These are phyloP conservation scores for Phaeosphaeria sp. DNA, from an alignment of 2,329 filamentous ascomycete species.

Conservation along the genomic window DNA sequence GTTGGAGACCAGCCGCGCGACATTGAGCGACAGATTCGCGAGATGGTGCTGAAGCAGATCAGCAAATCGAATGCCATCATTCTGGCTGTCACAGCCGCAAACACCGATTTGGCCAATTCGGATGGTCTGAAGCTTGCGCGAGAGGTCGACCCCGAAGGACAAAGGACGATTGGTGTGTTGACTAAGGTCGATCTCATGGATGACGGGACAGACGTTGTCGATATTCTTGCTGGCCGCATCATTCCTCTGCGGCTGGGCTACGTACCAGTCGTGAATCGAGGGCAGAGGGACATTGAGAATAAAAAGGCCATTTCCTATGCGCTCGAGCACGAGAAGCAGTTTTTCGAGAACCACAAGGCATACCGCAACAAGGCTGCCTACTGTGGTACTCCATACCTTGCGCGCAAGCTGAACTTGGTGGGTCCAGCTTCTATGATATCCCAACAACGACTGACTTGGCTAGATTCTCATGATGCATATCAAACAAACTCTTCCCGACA, in stretches of 20 bases:
- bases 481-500: constrained; percentile 98
- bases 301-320: constrained; percentile 92
- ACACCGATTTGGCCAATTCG: constrained; percentile 98
- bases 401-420: constrained; percentile 90
- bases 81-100: constrained; percentile 92
- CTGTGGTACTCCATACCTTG: constrained; percentile 96
- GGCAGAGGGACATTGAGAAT: constrained; percentile 97
- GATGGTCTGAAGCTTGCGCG: constrained; percentile 95
- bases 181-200: constrained; percentile 99
- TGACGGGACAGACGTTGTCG: constrained; percentile 95
- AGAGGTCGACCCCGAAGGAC: constrained; percentile 96
- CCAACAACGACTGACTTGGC: constrained; percentile 28
- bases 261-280: constrained; percentile 96
- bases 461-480: constrained; percentile 99
- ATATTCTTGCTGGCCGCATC: constrained; percentile 96
- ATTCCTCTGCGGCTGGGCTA: constrained; percentile 95
- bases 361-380: constrained; percentile 99
- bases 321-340: constrained; percentile 91
- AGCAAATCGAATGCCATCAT: constrained; percentile 98
- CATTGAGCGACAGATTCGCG: constrained; percentile 94
- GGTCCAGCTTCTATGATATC: constrained; percentile 15
- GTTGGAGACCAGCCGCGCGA: constrained; percentile 96
- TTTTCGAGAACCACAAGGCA: constrained; percentile 98
- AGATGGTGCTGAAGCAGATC: constrained; percentile 99
- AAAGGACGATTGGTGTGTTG: constrained; percentile 96